These are phyloP conservation scores for Russula ochroleuca DNA, from an alignment of 768 basidiomycete genomes.

Conservation along the genomic window DNA sequence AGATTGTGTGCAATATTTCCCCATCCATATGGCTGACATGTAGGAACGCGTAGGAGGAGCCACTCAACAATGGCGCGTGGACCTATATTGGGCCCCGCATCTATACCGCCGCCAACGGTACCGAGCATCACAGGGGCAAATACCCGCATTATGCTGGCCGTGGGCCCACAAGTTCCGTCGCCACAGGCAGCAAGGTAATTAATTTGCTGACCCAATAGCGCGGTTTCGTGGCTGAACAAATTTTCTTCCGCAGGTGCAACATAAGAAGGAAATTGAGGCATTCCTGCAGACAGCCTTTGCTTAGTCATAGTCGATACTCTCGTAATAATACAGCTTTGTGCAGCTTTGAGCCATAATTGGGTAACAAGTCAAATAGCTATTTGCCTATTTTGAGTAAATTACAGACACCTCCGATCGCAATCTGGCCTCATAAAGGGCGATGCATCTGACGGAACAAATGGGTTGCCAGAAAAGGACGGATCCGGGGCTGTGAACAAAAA, in stretches of 20 bases:
- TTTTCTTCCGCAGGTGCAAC: conserved; percentile 48
- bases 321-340: conserved; percentile 11
- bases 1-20: conserved; percentile 17
- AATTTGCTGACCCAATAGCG: conserved; percentile 25
- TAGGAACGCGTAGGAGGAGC: conserved; percentile 63
- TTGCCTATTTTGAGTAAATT: conserved; percentile 15
- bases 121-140: conserved; percentile 86
- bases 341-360: not conserved
- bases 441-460: not conserved
- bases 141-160: conserved; percentile 91
- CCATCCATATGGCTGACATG: not conserved
- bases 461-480: not conserved
- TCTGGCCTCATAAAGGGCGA: conserved; percentile 4
- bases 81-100: conserved; percentile 92
- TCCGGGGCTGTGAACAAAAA: not conserved
- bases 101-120: conserved; percentile 88
- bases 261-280: conserved; percentile 86
- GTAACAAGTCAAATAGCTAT: conserved; percentile 7
- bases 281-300: conserved; percentile 64
- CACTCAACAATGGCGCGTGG: conserved; percentile 97
- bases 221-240: not conserved
- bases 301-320: conserved; percentile 1
- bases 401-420: not conserved
- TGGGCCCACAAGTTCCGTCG: conserved; percentile 86
- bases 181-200: conserved; percentile 86